Conservation (phyloP, 2,329 filamentous ascomycete species). For the Neospermospora avenae region DNA sequence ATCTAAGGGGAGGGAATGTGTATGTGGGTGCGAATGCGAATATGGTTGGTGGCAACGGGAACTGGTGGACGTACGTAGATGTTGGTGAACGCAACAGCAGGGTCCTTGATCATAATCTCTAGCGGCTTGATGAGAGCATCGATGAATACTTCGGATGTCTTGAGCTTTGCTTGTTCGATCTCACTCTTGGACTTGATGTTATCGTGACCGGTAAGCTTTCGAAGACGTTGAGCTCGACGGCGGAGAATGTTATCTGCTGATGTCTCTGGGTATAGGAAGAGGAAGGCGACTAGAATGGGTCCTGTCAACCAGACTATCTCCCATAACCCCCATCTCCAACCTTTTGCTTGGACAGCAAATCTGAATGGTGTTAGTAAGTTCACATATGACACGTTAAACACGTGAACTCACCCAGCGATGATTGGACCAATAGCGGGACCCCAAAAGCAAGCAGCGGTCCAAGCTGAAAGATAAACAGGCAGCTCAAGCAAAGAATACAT, state of each 20-base stretch:
- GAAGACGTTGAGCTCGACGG: slow-evolving; percentile 54
- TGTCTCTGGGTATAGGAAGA: slow-evolving; percentile 62
- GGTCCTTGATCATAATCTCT: slow-evolving; percentile 57
- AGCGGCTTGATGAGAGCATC: slow-evolving; percentile 58
- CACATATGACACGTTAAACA: too few species aligned
- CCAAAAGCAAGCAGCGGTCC: slow-evolving; percentile 20
- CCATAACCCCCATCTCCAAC: slow-evolving; percentile 61
- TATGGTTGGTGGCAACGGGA: too few species aligned
- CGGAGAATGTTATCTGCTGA: slow-evolving; percentile 54
- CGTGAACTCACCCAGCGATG: slow-evolving; percentile 42
- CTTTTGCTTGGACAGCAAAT: slow-evolving; percentile 52
- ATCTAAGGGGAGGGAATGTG: too few species aligned
- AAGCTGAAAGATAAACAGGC: slow-evolving; percentile 12
- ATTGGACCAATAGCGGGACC: slow-evolving; percentile 56
- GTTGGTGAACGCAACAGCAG: slow-evolving; percentile 29
- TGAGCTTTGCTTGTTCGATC: slow-evolving; percentile 54
- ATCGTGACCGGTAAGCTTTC: slow-evolving; percentile 51
- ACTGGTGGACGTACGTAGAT: slow-evolving; percentile 13
- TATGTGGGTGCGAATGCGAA: too few species aligned
- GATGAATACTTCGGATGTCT: slow-evolving; percentile 42
- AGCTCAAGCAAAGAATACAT: slow-evolving; percentile 36
- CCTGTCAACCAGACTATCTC: slow-evolving; percentile 58
- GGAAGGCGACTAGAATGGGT: slow-evolving; percentile 54
- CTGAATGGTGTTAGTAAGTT: background rate
- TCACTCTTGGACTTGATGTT: slow-evolving; percentile 58